A percentile compares a stretch with the other conserved stretches of the same genome.
Evolutionary conservation across 164 flowering plant genomes (phyloP).

Genomic region (Akebia trifoliata): DNA sequence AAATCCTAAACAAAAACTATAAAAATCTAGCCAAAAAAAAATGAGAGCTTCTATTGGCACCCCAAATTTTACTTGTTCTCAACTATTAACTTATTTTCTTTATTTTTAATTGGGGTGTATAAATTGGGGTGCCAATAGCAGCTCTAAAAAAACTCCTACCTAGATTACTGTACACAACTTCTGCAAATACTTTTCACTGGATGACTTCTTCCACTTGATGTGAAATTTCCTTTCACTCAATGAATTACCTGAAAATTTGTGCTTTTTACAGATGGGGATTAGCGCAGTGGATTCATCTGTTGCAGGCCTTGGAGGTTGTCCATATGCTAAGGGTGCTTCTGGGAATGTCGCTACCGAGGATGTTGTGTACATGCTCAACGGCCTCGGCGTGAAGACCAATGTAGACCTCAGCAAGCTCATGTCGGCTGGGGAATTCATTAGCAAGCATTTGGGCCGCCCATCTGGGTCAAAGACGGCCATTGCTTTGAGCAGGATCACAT

Average conservation of each 20-base stretch:
- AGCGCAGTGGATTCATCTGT: conserved; percentile 79
- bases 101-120: too few relatives aligned
- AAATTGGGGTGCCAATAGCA: too few relatives aligned
- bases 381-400: conserved; percentile 79
- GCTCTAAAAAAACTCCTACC: too few relatives aligned
- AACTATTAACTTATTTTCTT: too few relatives aligned
- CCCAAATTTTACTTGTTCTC: too few relatives aligned
- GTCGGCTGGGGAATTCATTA: conserved; percentile 80
- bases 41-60: too few relatives aligned
- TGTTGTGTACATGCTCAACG: conserved; percentile 91
- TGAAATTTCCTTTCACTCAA: not conserved
- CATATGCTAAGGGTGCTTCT: conserved; percentile 97
- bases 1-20: too few relatives aligned
- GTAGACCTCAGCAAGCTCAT: conserved; percentile 83
- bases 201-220: too few relatives aligned
- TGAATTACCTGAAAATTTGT: too few relatives aligned
- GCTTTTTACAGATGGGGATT: conserved; percentile 78
- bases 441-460: conserved; percentile 64
- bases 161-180: too few relatives aligned
- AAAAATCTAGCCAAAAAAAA: too few relatives aligned
- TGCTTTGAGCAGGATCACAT: conserved; percentile 55
- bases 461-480: conserved; percentile 83
- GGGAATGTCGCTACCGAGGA: conserved; percentile 99
- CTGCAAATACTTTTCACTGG: too few relatives aligned
- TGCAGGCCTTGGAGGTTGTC: conserved; percentile 98